Percentiles rank a stretch among this genome's conserved stretches.
These are phyloP conservation scores for Paspalum vaginatum DNA, from an alignment of 176 grass and related monocot genomes.

Conservation along the genomic window DNA sequence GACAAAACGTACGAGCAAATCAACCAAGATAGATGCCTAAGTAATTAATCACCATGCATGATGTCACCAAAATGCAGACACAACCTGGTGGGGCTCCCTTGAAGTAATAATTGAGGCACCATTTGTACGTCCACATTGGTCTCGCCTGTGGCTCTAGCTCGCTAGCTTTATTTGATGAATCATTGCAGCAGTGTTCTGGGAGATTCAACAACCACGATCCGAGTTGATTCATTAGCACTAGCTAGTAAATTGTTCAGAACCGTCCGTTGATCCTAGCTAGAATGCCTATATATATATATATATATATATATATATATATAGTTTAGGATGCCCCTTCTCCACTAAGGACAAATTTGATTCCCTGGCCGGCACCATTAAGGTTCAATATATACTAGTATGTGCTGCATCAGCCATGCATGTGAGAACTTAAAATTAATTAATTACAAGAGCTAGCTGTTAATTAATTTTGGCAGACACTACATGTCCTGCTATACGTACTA, in stretches of 20 bases:
- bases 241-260: conserved; percentile 5
- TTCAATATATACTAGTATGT: background rate
- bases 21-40: conserved; percentile 2
- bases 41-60: conserved; percentile 17
- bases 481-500: no score
- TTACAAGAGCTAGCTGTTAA: no score
- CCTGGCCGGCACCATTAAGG: conserved; percentile 5
- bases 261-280: background rate
- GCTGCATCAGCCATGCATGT: background rate
- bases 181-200: conserved; percentile 14
- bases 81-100: background rate
- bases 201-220: background rate
- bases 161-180: background rate
- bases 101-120: conserved; percentile 37
- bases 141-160: background rate
- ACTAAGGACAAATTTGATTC: conserved; percentile 43
- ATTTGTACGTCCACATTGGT: background rate
- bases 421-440: background rate
- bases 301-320: no score
- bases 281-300: no score
- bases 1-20: conserved; percentile 13
- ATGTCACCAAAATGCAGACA: conserved; percentile 40
- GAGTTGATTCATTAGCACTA: background rate
- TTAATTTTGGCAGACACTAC: no score
- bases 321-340: background rate